phyloP scores from a whole-genome alignment of 2,329 filamentous ascomycete species.

The Fusarium nelsonii region DNA sequence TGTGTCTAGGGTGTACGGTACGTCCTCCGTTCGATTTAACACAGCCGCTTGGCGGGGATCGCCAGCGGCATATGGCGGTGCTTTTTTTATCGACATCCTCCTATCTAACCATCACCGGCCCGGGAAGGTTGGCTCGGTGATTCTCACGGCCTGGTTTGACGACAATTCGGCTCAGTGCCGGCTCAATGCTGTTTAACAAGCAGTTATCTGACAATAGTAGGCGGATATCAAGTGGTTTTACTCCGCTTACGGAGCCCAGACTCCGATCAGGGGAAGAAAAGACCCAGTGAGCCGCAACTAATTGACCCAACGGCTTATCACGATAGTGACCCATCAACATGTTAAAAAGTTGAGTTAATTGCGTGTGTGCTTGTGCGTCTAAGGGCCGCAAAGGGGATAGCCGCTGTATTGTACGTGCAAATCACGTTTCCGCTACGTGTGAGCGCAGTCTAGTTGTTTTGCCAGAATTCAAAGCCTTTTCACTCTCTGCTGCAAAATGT shows the following conservation, averaged over 20 bases:
- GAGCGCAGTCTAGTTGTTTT: conserved; percentile 32
- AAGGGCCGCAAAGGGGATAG: conserved; percentile 35
- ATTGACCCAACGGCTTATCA: conserved; percentile 29
- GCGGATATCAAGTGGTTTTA: conserved; percentile 19
- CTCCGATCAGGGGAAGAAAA: conserved; percentile 3
- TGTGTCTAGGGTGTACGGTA: conserved; percentile 25
- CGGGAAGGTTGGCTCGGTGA: conserved; percentile 42
- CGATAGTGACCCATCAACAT: conserved; percentile 11
- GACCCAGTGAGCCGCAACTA: conserved; percentile 13
- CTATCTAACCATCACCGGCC: conserved; percentile 43
- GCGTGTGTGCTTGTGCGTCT: conserved; percentile 25
- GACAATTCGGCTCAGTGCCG: conserved; percentile 21
- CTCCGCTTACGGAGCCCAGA: conserved; percentile 31
- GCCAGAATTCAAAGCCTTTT: conserved; percentile 19
- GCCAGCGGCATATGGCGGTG: conserved; percentile 43
- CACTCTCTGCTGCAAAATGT: conserved; percentile 23
- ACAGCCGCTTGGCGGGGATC: conserved; percentile 43
- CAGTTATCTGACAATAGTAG: conserved; percentile 22
- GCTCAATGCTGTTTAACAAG: conserved; percentile 13
- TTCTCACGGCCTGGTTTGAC: conserved; percentile 8
- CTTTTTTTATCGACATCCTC: conserved; percentile 14
- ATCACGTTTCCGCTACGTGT: not conserved
- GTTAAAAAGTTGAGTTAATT: conserved; percentile 28
- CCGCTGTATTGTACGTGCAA: conserved; percentile 22
- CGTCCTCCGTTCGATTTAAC: conserved; percentile 16